phyloP scores from a whole-genome alignment of 305 asterid genomes.

The Fraxinus sp. region DNA sequence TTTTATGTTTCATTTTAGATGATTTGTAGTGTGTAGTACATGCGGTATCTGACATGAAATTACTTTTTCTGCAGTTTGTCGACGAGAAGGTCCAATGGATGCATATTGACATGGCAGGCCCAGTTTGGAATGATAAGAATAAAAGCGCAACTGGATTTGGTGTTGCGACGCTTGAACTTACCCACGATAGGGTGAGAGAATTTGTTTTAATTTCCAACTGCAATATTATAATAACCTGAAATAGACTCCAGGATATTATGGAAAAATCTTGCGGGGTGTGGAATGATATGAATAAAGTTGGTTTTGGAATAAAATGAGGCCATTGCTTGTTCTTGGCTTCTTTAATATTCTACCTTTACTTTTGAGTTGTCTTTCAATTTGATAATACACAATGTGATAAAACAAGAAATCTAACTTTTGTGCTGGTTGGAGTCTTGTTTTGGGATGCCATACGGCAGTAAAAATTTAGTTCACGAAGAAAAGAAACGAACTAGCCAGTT shows the following conservation, averaged over 20 bases:
- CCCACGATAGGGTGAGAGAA: too few relatives aligned
- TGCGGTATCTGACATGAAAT: background rate
- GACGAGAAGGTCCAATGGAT: slow-evolving; percentile 95
- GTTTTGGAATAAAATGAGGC: background rate
- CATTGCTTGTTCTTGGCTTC: background rate
- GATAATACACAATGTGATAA: background rate
- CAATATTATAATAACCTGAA: too few relatives aligned
- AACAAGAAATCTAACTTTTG: background rate
- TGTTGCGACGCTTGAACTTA: slow-evolving; percentile 66
- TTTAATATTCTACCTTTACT: background rate
- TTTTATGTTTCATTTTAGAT: background rate
- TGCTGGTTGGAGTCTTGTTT: background rate
- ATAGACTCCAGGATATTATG: background rate
- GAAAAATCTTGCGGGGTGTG: background rate
- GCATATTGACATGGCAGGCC: slow-evolving; percentile 97
- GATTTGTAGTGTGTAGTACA: background rate
- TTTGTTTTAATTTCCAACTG: background rate
- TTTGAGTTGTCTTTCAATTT: background rate
- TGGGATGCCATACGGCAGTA: background rate
- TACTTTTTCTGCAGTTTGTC: slow-evolving; percentile 61
- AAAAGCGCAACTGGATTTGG: slow-evolving; percentile 86
- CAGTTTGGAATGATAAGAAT: slow-evolving; percentile 83
- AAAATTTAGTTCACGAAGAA: background rate
- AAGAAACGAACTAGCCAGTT: background rate
- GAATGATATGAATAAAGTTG: background rate